phyloP scores from a whole-genome alignment of 1,284 basidiomycete species.

The Neolentinus lepideus region DNA sequence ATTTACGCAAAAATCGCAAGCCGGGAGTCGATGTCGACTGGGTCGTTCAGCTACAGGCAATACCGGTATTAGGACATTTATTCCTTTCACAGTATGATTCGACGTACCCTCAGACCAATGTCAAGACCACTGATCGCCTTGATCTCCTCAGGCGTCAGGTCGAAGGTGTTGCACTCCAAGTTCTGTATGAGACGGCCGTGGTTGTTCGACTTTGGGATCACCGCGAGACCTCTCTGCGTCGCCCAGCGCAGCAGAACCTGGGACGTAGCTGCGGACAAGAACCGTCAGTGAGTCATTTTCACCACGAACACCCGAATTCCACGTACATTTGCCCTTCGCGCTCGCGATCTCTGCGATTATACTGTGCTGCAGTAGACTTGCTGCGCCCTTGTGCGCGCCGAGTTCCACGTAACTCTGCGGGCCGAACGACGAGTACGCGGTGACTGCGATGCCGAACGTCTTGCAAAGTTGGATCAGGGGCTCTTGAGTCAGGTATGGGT shows the following conservation, averaged over 20 bases:
- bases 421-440: constrained; percentile 77
- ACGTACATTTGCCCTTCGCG: constrained; percentile 49
- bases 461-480: constrained; percentile 54
- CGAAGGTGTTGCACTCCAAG: constrained; percentile 48
- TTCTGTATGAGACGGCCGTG: constrained; percentile 51
- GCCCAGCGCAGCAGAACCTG: constrained; percentile 76
- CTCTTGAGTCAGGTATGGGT: constrained; percentile 72
- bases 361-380: constrained; percentile 48
- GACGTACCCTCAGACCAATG: constrained; percentile 49
- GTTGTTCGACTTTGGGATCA: constrained; percentile 73
- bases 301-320: not conserved
- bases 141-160: constrained; percentile 54
- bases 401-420: constrained; percentile 65
- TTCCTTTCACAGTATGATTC: not conserved
- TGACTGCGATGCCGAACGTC: constrained; percentile 57
- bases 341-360: constrained; percentile 39
- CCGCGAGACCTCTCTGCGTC: constrained; percentile 67
- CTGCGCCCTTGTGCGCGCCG: constrained; percentile 39
- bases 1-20: constrained; percentile 61
- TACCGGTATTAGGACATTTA: constrained; percentile 6
- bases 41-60: constrained; percentile 55
- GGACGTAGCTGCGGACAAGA: constrained; percentile 33
- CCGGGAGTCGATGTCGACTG: constrained; percentile 54
- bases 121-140: constrained; percentile 57
- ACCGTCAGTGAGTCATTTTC: not conserved